Base-by-base conservation (phyloP, 768 basidiomycete species). In the Phanerochaete carnosa region DNA sequence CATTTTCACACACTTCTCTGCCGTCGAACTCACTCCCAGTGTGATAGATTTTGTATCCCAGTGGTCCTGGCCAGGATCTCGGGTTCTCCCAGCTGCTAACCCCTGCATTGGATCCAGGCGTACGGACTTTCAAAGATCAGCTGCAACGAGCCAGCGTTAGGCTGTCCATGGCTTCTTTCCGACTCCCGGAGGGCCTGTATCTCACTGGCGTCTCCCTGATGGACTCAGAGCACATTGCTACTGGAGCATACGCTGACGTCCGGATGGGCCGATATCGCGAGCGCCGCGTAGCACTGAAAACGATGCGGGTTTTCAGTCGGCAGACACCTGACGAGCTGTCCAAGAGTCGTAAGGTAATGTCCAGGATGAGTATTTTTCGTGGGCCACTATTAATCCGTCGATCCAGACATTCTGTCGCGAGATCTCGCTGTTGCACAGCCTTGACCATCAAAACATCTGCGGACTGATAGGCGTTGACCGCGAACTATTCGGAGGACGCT, bases 341-440 rank as follows among this genome's bases (percentile, higher is more conserved):
- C 7, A 15, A 32, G 13, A n/a, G 6, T 28, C 46, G 6, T 19
- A 22, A 19, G 8, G 22, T 26, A 26, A 3, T 13, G n/a, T n/a
- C n/a, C n/a, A n/a, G n/a, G n/a, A n/a, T n/a, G n/a, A n/a, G n/a
- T n/a, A n/a, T n/a, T n/a, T n/a, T n/a, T n/a, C n/a, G n/a, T n/a
- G n/a, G n/a, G n/a, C n/a, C n/a, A n/a, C n/a, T n/a, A n/a, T n/a
- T n/a, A n/a, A n/a, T n/a, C n/a, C n/a, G n/a, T n/a, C n/a, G n/a
- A n/a, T n/a, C n/a, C 30, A 59, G 58, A 47, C 28, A 23, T 59
- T 59, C 37, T 59, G 49, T 45, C 19, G 49, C 11, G 58, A 59
- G 39, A 45, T 45, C 8, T 3, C 35, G 8, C 49, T 45, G 22
- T 28, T 45, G 30, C 45, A 51, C 11, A 46, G 25, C 8, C 49